Evolutionary conservation across 306 rosid genomes (phyloP).

Genomic region (Delonix regia): DNA sequence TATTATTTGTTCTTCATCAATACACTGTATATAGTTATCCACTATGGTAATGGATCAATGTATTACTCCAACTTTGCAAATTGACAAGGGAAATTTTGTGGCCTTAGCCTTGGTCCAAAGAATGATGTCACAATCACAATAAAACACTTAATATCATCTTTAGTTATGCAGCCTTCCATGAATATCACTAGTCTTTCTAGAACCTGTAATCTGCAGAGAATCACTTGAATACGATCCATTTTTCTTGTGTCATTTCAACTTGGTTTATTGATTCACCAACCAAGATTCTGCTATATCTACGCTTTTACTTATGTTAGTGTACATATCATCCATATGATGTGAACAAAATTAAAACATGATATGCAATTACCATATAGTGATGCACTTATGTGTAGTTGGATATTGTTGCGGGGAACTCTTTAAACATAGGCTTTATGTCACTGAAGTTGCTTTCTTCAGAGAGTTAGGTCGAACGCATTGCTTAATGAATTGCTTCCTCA

Average conservation of each 20-base stretch:
- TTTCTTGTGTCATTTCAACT: too few species aligned
- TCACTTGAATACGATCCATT: too few species aligned
- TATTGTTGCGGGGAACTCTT: neutral
- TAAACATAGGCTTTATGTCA: neutral
- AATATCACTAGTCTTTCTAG: neutral
- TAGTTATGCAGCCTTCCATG: neutral
- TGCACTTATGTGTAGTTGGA: too few species aligned
- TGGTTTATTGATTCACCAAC: too few species aligned
- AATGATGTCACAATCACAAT: neutral
- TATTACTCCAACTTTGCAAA: neutral
- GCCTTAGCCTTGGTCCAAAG: neutral
- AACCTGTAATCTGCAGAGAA: neutral
- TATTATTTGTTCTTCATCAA: neutral
- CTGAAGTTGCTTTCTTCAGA: neutral
- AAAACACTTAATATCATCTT: too few species aligned
- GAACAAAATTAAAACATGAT: too few species aligned
- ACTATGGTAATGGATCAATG: neutral
- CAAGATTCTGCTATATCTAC: too few species aligned
- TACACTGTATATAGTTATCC: neutral
- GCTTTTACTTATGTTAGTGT: too few species aligned
- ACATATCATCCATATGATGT: too few species aligned
- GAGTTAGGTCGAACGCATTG: neutral
- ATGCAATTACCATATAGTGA: too few species aligned
- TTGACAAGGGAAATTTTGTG: neutral
- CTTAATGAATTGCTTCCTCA: neutral